Evolutionary conservation across 495 filamentous ascomycete genomes (phyloP).

Genomic region (Neurospora africana): DNA sequence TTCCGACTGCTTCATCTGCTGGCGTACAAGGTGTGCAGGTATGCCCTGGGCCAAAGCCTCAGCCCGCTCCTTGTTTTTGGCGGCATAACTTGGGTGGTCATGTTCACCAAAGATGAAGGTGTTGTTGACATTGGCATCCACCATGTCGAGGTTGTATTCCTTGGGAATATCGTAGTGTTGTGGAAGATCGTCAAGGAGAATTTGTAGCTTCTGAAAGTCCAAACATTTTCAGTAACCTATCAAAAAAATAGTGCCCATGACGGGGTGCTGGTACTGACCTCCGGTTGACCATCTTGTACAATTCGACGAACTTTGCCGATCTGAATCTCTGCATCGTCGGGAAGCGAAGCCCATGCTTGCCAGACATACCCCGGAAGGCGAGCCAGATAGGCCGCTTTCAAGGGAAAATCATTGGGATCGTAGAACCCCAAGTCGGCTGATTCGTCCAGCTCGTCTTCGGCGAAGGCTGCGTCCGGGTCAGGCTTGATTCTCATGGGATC

Average conservation of each 20-base stretch:
- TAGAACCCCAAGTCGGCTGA: constrained; percentile 76
- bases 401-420: constrained; percentile 12
- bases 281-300: background rate
- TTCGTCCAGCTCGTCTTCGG: constrained; percentile 70
- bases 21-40: constrained; percentile 35
- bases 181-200: constrained; percentile 38
- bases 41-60: constrained; percentile 38
- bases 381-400: constrained; percentile 55
- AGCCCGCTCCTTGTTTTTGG: constrained; percentile 42
- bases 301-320: constrained; percentile 62
- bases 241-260: background rate
- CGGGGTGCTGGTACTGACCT: background rate
- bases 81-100: constrained; percentile 69
- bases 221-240: constrained; percentile 5
- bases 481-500: constrained; percentile 47
- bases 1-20: constrained; percentile 27
- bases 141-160: constrained; percentile 69
- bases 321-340: constrained; percentile 47
- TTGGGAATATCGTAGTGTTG: constrained; percentile 61
- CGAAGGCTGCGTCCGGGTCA: constrained; percentile 54
- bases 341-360: constrained; percentile 49
- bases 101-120: constrained; percentile 88
- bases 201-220: constrained; percentile 27
- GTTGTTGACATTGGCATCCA: constrained; percentile 54
- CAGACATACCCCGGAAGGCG: constrained; percentile 70